Evolutionary conservation across 345 rosid genomes (phyloP).

Genomic region (Populus simonii): DNA sequence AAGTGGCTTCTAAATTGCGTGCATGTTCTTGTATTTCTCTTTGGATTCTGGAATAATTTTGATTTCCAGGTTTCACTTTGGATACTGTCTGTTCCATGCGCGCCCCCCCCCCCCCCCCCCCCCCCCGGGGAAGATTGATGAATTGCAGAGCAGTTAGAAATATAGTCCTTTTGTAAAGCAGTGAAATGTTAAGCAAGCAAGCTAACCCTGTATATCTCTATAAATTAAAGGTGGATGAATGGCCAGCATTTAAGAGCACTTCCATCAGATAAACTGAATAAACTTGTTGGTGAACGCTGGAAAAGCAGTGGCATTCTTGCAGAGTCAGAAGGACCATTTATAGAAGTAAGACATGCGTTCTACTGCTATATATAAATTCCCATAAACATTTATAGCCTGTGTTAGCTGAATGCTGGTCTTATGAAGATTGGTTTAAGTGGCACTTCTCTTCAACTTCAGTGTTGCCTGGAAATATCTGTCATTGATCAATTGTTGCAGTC

Average conservation of each 20-base stretch:
- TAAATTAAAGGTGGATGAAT: slow-evolving; percentile 86
- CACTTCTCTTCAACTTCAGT: not conserved
- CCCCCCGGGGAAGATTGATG: no score
- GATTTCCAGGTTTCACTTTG: not conserved
- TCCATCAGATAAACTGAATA: slow-evolving; percentile 56
- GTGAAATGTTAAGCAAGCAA: not conserved
- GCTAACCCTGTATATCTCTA: slow-evolving; percentile 12
- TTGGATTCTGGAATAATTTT: not conserved
- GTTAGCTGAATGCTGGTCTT: not conserved
- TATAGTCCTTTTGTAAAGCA: not conserved
- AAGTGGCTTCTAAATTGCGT: not conserved
- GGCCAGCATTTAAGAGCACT: slow-evolving; percentile 79
- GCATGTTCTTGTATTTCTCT: slow-evolving; percentile 11
- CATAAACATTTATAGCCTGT: not conserved
- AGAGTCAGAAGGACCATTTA: slow-evolving; percentile 58
- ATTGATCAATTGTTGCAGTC: not conserved
- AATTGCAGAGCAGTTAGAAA: not conserved
- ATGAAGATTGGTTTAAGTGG: not conserved
- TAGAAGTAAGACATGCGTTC: slow-evolving; percentile 52
- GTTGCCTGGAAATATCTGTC: not conserved
- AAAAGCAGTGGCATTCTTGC: slow-evolving; percentile 57
- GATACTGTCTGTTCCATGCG: not conserved
- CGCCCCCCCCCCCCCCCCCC: no score
- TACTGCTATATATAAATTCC: not conserved
- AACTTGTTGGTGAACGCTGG: slow-evolving; percentile 84